phyloP scores from a whole-genome alignment of 2,329 filamentous ascomycete genomes.

The Epichloe sylvatica region DNA sequence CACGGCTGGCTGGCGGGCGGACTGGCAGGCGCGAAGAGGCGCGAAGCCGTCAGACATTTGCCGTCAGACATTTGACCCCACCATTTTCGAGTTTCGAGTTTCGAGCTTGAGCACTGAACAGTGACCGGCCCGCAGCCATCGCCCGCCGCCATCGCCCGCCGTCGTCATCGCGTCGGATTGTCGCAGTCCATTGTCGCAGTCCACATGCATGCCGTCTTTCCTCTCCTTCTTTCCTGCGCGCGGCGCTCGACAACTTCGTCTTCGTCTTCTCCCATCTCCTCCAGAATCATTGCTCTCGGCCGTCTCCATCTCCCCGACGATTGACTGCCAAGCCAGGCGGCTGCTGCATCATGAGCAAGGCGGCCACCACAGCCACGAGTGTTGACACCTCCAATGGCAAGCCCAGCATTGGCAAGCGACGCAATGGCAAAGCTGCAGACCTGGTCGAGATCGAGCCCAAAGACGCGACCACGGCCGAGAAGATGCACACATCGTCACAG shows the following conservation, averaged over 20 bases:
- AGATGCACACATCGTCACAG: conserved; percentile 10
- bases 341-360: conserved; percentile 21
- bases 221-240: neutral
- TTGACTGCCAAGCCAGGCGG: neutral
- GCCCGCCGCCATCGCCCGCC: neutral
- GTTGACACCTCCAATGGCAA: conserved; percentile 17
- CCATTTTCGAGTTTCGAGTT: neutral
- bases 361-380: conserved; percentile 27
- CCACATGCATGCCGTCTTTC: neutral
- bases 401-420: conserved; percentile 7
- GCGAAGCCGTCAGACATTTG: too few species aligned
- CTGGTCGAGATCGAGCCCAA: conserved; percentile 14
- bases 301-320: neutral
- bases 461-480: conserved; percentile 12
- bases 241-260: neutral
- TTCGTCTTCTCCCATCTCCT: neutral
- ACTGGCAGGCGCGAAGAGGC: too few species aligned
- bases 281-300: neutral
- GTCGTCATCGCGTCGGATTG: neutral
- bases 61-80: too few species aligned
- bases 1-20: too few species aligned
- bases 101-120: neutral
- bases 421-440: conserved; percentile 11
- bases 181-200: neutral
- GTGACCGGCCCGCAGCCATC: neutral